phyloP scores from a whole-genome alignment of 345 rosid genomes.

The Syzygium aromaticum region DNA sequence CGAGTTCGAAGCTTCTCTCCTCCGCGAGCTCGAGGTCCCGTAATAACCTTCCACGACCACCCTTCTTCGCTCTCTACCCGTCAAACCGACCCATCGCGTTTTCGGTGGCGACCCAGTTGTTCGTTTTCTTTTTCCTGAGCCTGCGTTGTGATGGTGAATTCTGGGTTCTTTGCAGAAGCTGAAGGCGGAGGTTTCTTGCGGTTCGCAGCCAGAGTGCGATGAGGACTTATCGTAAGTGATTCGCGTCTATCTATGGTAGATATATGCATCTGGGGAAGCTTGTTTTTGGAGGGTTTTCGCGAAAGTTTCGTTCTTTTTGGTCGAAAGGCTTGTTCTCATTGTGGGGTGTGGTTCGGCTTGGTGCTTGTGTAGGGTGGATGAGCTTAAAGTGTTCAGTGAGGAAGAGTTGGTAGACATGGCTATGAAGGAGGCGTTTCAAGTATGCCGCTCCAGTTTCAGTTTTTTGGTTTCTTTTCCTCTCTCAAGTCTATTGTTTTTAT shows the following conservation, averaged over 20 bases:
- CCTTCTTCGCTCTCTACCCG: neutral
- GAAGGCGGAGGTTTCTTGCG: constrained; percentile 20
- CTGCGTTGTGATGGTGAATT: neutral
- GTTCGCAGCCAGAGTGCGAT: constrained; percentile 3
- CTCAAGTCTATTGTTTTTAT: neutral
- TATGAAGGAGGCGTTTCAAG: constrained; percentile 34
- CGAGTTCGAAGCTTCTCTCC: constrained; percentile 26
- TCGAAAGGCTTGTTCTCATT: neutral
- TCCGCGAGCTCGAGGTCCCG: constrained; percentile 28
- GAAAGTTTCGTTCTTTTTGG: neutral
- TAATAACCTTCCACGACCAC: neutral
- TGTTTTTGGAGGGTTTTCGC: neutral
- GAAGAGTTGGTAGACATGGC: constrained; percentile 59
- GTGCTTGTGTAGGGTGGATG: constrained; percentile 35
- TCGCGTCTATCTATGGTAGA: neutral
- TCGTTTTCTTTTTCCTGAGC: neutral
- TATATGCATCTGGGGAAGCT: neutral
- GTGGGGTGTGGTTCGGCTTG: neutral
- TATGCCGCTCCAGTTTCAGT: neutral
- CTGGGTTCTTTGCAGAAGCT: constrained; percentile 17
- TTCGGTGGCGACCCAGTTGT: neutral
- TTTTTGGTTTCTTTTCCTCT: neutral
- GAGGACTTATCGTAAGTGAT: constrained; percentile 34
- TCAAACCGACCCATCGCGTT: neutral
- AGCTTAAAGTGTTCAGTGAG: constrained; percentile 36